Evolutionary conservation across 2,329 filamentous ascomycete species (phyloP), one percentile per base, ranked within the genome.

Genomic region (Fusarium sacchari): DNA sequence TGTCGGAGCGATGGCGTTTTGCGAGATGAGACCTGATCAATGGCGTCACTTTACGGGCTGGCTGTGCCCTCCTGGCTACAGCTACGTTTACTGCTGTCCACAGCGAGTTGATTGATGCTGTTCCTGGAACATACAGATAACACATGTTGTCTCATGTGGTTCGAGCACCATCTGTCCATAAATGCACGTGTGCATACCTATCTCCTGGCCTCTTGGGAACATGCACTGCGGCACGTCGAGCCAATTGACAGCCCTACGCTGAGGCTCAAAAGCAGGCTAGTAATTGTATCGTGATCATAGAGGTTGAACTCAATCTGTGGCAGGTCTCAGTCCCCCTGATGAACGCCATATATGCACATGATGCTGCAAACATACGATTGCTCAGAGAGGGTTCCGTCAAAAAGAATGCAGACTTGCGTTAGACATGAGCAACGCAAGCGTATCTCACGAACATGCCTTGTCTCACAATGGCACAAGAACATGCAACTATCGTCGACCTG

Each of bases 331-430:
- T 30, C 32, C 20, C 24, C 28, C 24, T 44, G 24, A 52, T 55
- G 24, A 55, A 40, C 49, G 40, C 50, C 36, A 42, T 52, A 42
- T 14, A 15, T 42, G 34, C 37, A 26, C 20, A n/a, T 34, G 32
- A 50, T 49, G 39, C n/a, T 50, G 43, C 62, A 67, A 67, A 67
- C 52, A 40, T 67, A 30, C 64, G 40, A 30, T 22, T 58, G 42
- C 30, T 40, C 42, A 28, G 20, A 4, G 17, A 17, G 9, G 12
- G 15, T 34, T 34, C n/a, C 24, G 20, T 18, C n/a, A n/a, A 34
- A 24, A 14, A 40, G n/a, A 12, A 26, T 44, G 18, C 44, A 34
- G 34, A 14, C 15, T 28, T 24, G 14, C 10, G 10, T n/a, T 42
- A 15, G 7, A 28, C n/a, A 22, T 26, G 18, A 18, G 18, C 26